Base-by-base conservation (phyloP, 2,329 filamentous ascomycete genomes). In the Albifimbria verrucaria region DNA sequence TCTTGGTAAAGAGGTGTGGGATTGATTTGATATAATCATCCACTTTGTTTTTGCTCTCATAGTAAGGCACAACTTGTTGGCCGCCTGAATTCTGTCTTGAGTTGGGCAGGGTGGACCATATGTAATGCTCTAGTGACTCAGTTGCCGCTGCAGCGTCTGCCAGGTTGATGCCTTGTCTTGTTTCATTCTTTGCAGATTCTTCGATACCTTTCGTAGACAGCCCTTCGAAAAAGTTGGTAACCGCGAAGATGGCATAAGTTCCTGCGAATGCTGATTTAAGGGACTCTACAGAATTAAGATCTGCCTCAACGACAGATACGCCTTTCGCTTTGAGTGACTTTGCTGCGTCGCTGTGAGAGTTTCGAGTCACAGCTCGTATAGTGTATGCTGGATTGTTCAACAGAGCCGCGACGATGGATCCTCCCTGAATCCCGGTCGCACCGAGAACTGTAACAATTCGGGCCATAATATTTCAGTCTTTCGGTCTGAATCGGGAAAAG, bases 21-120 rank as follows among this genome's bases (percentile, higher is more conserved):
- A 74, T 61, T 0, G 62, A 51, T 23, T 68, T 71, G 60, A 77
- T 77, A 25, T 68, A 68, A 18, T 62, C 64, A 54, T 77, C 72
- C 6, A 75, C 65, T 2, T 62, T 61, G 22, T 68, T 68, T 57
- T 78, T 78, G 55, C 63, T 68, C n/a, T 72, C 72, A 54, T 74
- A 74, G 53, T 78, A 73, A 1, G 73, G 70, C 0, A 74, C 65
- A 4, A 60, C 32, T 3, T 61, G 52, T 47, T 68, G 67, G 1
- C 73, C 72, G 1, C 56, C 53, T 5, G 66, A 66, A 17, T 70
- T 62, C 12, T 53, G 57, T 28, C 56, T 59, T 5, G 65, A 60
- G 32, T 69, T 67, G 2, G 75, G 75, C 5, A 75, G 64, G 0
- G 75, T 77, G 7, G 70, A 75, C 73, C 74, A 77, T 51, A 78